Base-by-base conservation (phyloP, 2,329 filamentous ascomycete species). In the Penicillium sp. region DNA sequence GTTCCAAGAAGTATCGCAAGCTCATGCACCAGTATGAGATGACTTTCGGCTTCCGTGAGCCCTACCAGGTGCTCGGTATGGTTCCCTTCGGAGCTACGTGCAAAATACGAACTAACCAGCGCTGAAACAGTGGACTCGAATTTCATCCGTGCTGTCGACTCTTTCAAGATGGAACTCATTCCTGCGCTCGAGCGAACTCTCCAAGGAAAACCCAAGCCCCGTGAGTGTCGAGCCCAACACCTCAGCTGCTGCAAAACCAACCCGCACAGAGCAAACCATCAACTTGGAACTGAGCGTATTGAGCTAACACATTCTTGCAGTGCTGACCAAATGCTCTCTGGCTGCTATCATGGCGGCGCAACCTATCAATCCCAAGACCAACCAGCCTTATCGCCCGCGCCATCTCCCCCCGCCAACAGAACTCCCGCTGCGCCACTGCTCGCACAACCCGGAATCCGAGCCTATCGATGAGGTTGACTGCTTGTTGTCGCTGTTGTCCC, bases 11-110 rank as follows among this genome's bases (percentile, higher is more conserved):
- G 65, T 91, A 91, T 72, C 84, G 87, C 68, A 97, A 97, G 85
- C 85, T 97, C 67, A 95, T 99, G 87, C 87, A 91, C 75, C 88
- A 93, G 69, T 96, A 92, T 81, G 85, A 87, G 68, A 82, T 93
- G 71, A 86, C 85, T 54, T 97, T 96, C 70, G 88, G 89, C 54
- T 97, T 97, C 73, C 90, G 92, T 62, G 89, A 94, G 75, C 91
- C 94, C 9, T 97, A 97, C 76, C 94, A 97, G 76, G 87, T 96
- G 45, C 78, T 96, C 36, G 79, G 85, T 88, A 76, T 51, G 77
- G 27, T 49, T 52, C 39, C 44, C 26, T 54, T 45, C 46, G 47
- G 40, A 47, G 34, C 27, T 49, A 30, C 8, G 30, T 33, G 41
- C 24, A 41, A 34, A 15, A 17, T 34, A 26, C 46, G 55, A 62